Evolutionary conservation across 2,329 filamentous ascomycete genomes (phyloP).

Genomic region (Aureobasidium sp.): DNA sequence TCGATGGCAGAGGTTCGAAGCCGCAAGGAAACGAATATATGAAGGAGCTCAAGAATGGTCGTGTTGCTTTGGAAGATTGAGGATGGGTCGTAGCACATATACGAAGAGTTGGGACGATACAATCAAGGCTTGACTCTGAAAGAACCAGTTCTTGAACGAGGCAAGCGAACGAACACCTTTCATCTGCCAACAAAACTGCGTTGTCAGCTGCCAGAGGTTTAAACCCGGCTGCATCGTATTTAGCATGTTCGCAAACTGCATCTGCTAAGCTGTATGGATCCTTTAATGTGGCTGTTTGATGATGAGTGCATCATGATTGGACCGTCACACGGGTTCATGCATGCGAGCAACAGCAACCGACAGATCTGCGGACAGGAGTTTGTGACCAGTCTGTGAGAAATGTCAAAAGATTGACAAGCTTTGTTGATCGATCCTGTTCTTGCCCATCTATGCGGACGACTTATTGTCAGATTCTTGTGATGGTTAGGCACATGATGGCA

Average conservation of each 20-base stretch:
- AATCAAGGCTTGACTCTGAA: neutral
- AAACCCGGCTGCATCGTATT: neutral
- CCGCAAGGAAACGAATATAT: neutral
- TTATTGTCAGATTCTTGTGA: neutral
- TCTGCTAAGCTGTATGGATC: neutral
- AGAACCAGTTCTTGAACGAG: neutral
- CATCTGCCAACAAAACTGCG: neutral
- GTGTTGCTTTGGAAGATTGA: neutral
- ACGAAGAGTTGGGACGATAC: neutral
- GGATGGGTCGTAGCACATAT: neutral
- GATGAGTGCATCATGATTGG: neutral
- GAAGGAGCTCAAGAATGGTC: neutral
- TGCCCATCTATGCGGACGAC: neutral
- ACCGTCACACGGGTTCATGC: slow-evolving; percentile 9
- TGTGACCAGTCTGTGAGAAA: neutral
- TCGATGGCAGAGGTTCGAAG: neutral
- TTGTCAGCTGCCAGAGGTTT: neutral
- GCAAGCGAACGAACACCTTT: neutral
- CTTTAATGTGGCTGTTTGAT: neutral
- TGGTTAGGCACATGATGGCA: neutral
- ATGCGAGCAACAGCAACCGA: neutral
- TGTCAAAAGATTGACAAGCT: neutral
- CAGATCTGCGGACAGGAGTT: neutral
- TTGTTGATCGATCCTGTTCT: neutral
- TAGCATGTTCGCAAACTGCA: neutral